Percentiles rank a stretch among this genome's conserved stretches.
These are phyloP conservation scores for Ophiosphaerella korrae DNA, from an alignment of 2,329 filamentous ascomycete genomes.

Conservation along the genomic window DNA sequence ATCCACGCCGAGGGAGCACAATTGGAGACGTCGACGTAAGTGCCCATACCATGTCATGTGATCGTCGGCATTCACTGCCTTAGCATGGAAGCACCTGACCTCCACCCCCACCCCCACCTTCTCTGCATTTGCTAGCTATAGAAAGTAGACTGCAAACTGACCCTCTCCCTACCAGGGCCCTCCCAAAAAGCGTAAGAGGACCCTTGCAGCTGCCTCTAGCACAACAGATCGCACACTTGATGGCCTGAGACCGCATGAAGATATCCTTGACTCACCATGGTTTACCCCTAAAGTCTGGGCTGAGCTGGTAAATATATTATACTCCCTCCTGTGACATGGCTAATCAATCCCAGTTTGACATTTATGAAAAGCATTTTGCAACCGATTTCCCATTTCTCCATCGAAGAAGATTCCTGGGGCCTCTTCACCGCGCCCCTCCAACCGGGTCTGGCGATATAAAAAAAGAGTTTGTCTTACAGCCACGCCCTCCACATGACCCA, in stretches of 20 bases:
- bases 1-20: conserved; percentile 50
- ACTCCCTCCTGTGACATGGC: background rate
- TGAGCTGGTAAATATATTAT: conserved; percentile 56
- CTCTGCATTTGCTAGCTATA: background rate
- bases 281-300: conserved; percentile 70
- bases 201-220: conserved; percentile 40
- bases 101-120: background rate
- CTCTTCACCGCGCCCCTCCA: conserved; percentile 33
- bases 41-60: conserved; percentile 1
- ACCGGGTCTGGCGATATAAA: conserved; percentile 29
- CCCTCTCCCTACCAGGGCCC: conserved; percentile 10
- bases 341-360: conserved; percentile 57
- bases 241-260: conserved; percentile 55
- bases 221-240: conserved; percentile 42
- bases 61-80: background rate
- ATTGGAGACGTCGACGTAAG: conserved; percentile 30
- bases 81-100: no score
- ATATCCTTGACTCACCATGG: conserved; percentile 65
- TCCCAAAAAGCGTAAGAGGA: conserved; percentile 43
- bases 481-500: conserved; percentile 57
- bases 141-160: background rate
- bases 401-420: conserved; percentile 63
- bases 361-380: conserved; percentile 73
- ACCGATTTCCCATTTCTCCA: conserved; percentile 76
- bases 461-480: conserved; percentile 30